These are phyloP conservation scores for Tephrocybe sp. DNA, from an alignment of 768 basidiomycete species.

Conservation along the genomic window DNA sequence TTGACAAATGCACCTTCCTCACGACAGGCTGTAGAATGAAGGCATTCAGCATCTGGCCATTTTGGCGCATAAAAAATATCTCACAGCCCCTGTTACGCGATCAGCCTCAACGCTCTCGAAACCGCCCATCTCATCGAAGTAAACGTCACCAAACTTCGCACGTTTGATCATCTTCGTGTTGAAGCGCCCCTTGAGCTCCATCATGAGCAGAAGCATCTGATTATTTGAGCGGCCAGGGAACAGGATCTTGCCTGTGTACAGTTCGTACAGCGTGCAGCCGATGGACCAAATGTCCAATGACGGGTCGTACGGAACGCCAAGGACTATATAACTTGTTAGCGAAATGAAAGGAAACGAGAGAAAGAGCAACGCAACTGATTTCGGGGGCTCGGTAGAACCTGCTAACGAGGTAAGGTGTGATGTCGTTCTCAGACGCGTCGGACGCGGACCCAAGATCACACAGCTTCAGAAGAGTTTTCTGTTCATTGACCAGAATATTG, in stretches of 20 bases:
- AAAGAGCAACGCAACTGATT: constrained; percentile 68
- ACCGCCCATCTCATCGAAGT: constrained; percentile 91
- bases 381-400: constrained; percentile 98
- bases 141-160: constrained; percentile 87
- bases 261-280: constrained; percentile 94
- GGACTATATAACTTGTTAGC: constrained; percentile 52
- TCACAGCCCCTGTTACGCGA: constrained; percentile 77
- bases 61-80: constrained; percentile 28
- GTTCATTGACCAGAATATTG: constrained; percentile 95
- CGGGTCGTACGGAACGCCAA: constrained; percentile 93
- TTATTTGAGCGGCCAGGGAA: constrained; percentile 97
- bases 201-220: constrained; percentile 96
- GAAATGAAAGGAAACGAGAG: constrained; percentile 4
- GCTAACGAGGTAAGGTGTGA: constrained; percentile 97
- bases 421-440: constrained; percentile 92
- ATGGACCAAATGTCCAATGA: constrained; percentile 96
- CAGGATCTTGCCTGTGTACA: constrained; percentile 96
- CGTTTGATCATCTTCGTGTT: constrained; percentile 94
- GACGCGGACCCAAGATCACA: constrained; percentile 98
- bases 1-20: constrained; percentile 79
- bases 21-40: constrained; percentile 61
- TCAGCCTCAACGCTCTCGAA: constrained; percentile 86
- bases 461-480: constrained; percentile 89
- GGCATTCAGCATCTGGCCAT: constrained; percentile 7
- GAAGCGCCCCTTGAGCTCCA: constrained; percentile 95